Evolutionary conservation across 179 eudicot genomes (phyloP).

Genomic region (Silene coronaria): DNA sequence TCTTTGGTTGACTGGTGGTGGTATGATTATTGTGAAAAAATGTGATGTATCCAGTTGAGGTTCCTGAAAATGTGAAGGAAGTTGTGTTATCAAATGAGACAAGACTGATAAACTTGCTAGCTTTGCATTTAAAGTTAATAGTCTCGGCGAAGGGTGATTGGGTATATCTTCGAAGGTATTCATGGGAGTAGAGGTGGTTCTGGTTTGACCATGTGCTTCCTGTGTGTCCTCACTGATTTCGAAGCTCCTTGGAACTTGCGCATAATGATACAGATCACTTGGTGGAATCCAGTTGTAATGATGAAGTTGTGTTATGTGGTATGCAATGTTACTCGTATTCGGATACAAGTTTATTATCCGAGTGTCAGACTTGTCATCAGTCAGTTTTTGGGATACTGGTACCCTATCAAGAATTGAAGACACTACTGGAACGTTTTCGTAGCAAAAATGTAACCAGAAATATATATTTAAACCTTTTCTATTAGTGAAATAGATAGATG

Average conservation of each 20-base stretch:
- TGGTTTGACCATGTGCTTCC: slow-evolving; percentile 6
- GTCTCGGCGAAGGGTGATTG: neutral
- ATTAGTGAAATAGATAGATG: neutral
- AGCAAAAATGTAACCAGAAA: neutral
- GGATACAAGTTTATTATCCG: neutral
- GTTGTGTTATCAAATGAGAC: neutral
- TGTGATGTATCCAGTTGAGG: neutral
- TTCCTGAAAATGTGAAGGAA: neutral
- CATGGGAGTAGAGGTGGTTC: neutral
- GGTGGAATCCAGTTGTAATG: neutral
- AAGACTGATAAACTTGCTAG: neutral
- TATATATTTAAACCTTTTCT: no score
- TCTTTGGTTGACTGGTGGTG: neutral
- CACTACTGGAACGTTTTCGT: neutral
- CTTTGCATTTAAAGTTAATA: neutral
- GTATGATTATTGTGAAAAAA: neutral
- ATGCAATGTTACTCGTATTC: neutral
- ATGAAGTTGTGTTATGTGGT: neutral
- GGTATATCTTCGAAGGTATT: neutral
- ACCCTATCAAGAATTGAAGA: neutral
- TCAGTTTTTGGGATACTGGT: neutral
- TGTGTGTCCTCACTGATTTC: neutral
- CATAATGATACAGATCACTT: neutral
- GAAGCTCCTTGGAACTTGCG: neutral
- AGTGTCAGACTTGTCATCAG: neutral